These are phyloP conservation scores for Solanum bulbocastanum DNA, from an alignment of 257 asterid species.

Conservation along the genomic window DNA sequence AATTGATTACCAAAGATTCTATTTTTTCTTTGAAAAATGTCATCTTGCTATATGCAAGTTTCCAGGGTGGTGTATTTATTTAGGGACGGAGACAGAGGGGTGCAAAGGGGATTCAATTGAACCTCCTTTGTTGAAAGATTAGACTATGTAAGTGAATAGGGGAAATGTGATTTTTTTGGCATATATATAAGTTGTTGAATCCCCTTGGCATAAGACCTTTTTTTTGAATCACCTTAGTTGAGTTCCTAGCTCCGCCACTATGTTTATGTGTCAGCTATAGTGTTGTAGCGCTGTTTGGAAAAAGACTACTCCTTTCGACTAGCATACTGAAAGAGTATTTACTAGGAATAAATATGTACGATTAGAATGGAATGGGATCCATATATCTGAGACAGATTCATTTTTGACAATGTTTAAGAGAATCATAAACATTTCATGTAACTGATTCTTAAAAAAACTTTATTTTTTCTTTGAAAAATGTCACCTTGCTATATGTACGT, in stretches of 20 bases:
- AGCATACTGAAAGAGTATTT: neutral
- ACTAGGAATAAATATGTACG: neutral
- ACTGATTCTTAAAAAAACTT: neutral
- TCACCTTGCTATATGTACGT: neutral
- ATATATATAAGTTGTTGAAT: neutral
- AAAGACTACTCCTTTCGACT: neutral
- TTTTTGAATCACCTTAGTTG: neutral
- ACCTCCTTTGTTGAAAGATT: neutral
- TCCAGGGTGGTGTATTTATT: neutral
- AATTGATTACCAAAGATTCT: neutral
- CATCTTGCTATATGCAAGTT: neutral
- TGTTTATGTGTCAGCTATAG: neutral
- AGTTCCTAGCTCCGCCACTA: neutral
- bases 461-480: neutral
- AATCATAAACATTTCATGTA: neutral
- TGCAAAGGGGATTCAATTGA: neutral
- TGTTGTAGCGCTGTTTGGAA: neutral
- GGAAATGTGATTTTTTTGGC: neutral
- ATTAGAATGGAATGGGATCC: neutral
- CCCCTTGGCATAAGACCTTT: neutral
- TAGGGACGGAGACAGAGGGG: neutral
- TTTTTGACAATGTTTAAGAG: neutral
- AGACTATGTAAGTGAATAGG: neutral
- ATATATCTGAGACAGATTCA: neutral
- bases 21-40: neutral